phyloP scores from a whole-genome alignment of 768 basidiomycete species.

The Pulveroboletus frians region DNA sequence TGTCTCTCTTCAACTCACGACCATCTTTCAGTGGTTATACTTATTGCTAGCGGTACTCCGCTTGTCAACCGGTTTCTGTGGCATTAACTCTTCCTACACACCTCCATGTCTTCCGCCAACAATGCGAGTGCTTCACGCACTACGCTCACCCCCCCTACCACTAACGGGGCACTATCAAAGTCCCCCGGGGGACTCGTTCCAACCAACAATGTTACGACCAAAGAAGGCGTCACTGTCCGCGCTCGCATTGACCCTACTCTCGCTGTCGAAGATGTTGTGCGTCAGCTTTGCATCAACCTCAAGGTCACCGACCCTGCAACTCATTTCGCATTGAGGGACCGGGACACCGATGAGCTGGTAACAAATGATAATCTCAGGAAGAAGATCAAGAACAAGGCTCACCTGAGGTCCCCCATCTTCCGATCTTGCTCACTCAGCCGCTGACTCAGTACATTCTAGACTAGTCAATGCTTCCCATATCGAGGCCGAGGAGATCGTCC shows the following conservation, averaged over 20 bases:
- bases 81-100: not conserved
- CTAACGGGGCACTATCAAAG: conserved; percentile 36
- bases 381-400: conserved; percentile 73
- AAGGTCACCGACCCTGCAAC: conserved; percentile 70
- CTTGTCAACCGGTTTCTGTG: not conserved
- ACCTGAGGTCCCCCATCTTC: conserved; percentile 57
- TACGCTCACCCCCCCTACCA: conserved; percentile 22
- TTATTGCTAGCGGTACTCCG: not conserved
- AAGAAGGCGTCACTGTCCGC: conserved; percentile 68
- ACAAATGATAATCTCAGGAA: conserved; percentile 82
- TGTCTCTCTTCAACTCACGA: conserved; percentile 5
- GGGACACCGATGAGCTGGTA: conserved; percentile 72
- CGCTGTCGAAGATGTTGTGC: conserved; percentile 79
- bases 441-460: conserved; percentile 34
- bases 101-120: conserved; percentile 28
- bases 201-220: conserved; percentile 79
- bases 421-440: not conserved
- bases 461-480: conserved; percentile 75
- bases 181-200: conserved; percentile 54
- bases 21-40: conserved; percentile 2
- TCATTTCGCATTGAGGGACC: conserved; percentile 72
- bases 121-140: conserved; percentile 29
- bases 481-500: conserved; percentile 72
- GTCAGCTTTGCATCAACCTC: conserved; percentile 76
- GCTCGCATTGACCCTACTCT: conserved; percentile 82